Evolutionary conservation across 148 eudicot species (phyloP).

Genomic region (Cornus suecica): DNA sequence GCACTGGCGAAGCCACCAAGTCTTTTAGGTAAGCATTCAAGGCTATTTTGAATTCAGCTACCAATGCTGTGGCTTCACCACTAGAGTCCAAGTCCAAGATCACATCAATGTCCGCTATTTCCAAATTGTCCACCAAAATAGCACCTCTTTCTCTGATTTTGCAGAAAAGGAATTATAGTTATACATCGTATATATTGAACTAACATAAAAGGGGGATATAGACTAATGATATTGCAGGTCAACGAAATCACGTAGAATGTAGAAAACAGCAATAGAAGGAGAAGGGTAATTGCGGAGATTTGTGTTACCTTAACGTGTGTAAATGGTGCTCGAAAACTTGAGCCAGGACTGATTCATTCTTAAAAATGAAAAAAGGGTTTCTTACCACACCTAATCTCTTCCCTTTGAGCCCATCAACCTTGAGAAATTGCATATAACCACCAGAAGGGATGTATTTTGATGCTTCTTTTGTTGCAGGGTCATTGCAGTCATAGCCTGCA

Average conservation of each 20-base stretch:
- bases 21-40: constrained; percentile 34
- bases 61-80: constrained; percentile 24
- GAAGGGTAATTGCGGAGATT: no score
- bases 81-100: constrained; percentile 19
- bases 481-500: constrained; percentile 35
- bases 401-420: constrained; percentile 34
- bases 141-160: constrained; percentile 33
- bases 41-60: constrained; percentile 36
- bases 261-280: no score
- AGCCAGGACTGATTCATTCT: constrained; percentile 2
- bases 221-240: no score
- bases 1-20: constrained; percentile 26
- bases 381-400: constrained; percentile 46
- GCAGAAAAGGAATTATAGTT: not conserved
- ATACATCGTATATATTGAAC: no score
- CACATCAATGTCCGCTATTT: constrained; percentile 18
- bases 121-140: constrained; percentile 30
- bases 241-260: no score
- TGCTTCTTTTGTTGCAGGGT: constrained; percentile 37
- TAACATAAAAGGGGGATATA: no score
- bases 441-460: constrained; percentile 36
- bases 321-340: constrained; percentile 31
- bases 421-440: constrained; percentile 49
- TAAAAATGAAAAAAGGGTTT: constrained; percentile 22
- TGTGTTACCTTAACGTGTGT: constrained; percentile 31